These are phyloP conservation scores for Pseudogymnoascus sp. DNA, from an alignment of 2,329 filamentous ascomycete genomes.

Conservation along the genomic window DNA sequence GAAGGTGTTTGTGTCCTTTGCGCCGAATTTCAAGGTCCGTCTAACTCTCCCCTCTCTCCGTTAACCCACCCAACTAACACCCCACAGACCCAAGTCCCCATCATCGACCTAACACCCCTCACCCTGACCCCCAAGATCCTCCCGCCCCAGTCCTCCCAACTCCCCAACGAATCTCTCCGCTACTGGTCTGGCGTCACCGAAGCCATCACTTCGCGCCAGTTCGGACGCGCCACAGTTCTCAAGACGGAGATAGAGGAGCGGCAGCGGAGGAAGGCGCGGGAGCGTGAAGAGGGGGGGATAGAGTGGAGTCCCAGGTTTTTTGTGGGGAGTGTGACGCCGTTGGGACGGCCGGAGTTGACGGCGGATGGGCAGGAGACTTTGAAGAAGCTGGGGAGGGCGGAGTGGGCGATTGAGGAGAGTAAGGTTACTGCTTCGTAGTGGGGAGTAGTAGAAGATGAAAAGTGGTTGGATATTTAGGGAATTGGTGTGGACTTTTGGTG, in stretches of 20 bases:
- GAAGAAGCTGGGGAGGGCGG: conserved; percentile 44
- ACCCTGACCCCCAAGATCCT: conserved; percentile 69
- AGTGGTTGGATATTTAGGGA: neutral
- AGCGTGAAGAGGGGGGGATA: conserved; percentile 61
- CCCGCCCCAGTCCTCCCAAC: conserved; percentile 69
- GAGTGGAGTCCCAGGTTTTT: conserved; percentile 89
- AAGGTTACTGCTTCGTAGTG: conserved; percentile 17
- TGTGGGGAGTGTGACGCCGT: conserved; percentile 48
- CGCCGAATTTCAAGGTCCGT: conserved; percentile 54
- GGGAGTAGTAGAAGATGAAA: neutral
- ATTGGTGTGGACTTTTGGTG: neutral
- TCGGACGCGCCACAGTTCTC: conserved; percentile 69
- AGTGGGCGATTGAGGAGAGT: conserved; percentile 27
- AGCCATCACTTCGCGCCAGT: conserved; percentile 78
- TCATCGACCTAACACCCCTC: conserved; percentile 84
- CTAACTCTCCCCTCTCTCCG: neutral
- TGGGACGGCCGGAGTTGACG: conserved; percentile 55
- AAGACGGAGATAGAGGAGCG: conserved; percentile 90
- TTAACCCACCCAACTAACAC: neutral
- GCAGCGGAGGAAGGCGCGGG: conserved; percentile 76
- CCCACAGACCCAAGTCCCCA: conserved; percentile 49
- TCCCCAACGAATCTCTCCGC: conserved; percentile 79
- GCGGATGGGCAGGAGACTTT: conserved; percentile 52
- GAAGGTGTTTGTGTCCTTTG: conserved; percentile 53
- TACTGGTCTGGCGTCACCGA: conserved; percentile 85